Conservation (phyloP, 2,329 filamentous ascomycete species). For the Triangularia verruculosa region DNA sequence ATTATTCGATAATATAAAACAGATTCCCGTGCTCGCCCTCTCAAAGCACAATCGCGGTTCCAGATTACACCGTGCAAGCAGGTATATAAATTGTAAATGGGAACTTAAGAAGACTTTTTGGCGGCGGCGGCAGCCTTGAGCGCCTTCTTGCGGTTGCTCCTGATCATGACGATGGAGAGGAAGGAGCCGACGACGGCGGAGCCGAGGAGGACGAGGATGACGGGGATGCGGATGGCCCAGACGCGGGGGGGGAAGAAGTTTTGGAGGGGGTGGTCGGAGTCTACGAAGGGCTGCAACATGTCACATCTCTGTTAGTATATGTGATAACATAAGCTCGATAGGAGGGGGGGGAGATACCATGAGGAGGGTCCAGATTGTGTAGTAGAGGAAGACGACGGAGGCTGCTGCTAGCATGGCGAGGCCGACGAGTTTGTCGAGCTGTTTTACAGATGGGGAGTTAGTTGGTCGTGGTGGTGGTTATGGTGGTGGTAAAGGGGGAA, state of each 20-base stretch:
- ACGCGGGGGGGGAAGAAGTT: conserved; percentile 94
- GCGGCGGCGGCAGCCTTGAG: conserved; percentile 86
- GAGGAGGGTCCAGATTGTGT: conserved; percentile 94
- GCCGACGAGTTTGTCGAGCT: conserved; percentile 85
- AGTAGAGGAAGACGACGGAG: conserved; percentile 72
- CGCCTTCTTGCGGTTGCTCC: conserved; percentile 96
- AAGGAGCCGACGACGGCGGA: conserved; percentile 95
- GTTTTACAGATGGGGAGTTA: conserved; percentile 20
- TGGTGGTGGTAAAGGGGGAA: background rate
- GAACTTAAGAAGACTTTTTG: conserved; percentile 76
- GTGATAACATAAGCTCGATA: background rate
- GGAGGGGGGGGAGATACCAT: conserved; percentile 66
- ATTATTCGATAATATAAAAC: no score
- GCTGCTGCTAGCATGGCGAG: conserved; percentile 67
- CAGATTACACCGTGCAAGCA: no score
- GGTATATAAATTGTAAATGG: no score
- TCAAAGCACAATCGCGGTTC: no score
- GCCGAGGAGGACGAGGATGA: conserved; percentile 89
- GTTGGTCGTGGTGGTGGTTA: no score
- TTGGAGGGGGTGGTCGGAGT: conserved; percentile 88
- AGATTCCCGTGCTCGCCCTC: no score
- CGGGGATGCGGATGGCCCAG: conserved; percentile 97
- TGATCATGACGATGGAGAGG: conserved; percentile 95
- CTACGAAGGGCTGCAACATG: conserved; percentile 80
- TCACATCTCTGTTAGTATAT: background rate